phyloP scores from a whole-genome alignment of 139 green algal genomes.

The Astrephomene gubernaculifera region DNA sequence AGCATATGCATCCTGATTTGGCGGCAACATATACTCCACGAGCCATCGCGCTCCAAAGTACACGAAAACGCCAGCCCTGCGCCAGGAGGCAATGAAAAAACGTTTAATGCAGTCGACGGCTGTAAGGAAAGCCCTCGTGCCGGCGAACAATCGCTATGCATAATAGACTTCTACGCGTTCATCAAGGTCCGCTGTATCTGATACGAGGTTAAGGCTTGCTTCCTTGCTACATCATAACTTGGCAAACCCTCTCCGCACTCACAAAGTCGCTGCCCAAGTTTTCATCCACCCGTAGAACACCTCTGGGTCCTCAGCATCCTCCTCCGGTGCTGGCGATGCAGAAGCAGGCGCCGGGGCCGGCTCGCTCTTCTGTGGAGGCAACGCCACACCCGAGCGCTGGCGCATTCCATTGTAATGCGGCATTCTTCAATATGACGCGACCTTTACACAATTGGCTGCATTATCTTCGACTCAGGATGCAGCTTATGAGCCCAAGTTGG shows the following conservation, averaged over 20 bases:
- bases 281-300: conserved; percentile 13
- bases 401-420: too few relatives aligned
- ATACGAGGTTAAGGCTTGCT: not conserved
- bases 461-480: too few relatives aligned
- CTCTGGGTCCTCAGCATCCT: not conserved
- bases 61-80: not conserved
- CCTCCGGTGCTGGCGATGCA: not conserved
- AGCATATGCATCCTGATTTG: not conserved
- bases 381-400: not conserved
- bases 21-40: not conserved
- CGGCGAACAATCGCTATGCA: not conserved
- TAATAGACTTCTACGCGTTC: not conserved
- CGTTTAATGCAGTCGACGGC: not conserved
- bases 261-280: conserved; percentile 14
- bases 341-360: not conserved
- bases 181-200: not conserved
- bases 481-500: too few relatives aligned
- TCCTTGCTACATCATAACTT: not conserved
- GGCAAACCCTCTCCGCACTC: not conserved
- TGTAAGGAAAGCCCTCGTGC: not conserved
- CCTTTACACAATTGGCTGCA: too few relatives aligned
- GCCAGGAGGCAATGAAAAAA: not conserved
- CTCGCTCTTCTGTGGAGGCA: not conserved
- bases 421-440: too few relatives aligned
- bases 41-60: not conserved